Evolutionary conservation across 148 eudicot genomes (phyloP), one percentile per base, ranked within the genome.

Genomic region (Polygonum aviculare): DNA sequence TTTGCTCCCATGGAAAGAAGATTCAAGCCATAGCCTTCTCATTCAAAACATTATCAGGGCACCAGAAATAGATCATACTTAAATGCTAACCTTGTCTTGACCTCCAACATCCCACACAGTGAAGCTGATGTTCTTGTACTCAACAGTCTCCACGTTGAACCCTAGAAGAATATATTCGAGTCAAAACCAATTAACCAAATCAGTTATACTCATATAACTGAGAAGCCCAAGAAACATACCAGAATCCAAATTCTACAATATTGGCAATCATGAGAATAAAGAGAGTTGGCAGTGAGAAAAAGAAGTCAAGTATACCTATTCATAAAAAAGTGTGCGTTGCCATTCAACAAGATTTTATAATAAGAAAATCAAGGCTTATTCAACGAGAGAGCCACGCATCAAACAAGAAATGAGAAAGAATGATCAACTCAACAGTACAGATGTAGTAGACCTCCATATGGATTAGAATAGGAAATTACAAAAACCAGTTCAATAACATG

Each of bases 111-210:
- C 75, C 75, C 75, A 72, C 16, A 72, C 75, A 26, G 75, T 85
- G 51, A 85, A 85, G 81, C 87, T 85, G 69, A 85, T 82, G 80
- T 85, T 85, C 81, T 82, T 85, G 57, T 85, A 85, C 52, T 85
- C 85, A 54, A 85, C 85, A 73, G 83, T 83, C 81, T 83, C 86
- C 79, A 72, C 75, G n/a, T 72, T 72, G 10, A 72, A 72, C 19
- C 75, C 75, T 72, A 48, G 11, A 67, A 67, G 21, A 67, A 38
- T 12, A 67, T 33, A 67, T n/a, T 63, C 16, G 36, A 67, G 44
- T 35, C 44, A 35, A 67, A 35, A 67, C 35, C 41, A 67, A 22
- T 2, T 19, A 16, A 38, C 21, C 21, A 7, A 2, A 16, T 36
- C 9, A 35, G 33, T 31, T 63, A 63, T 4, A 31, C 31, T 63